These are phyloP conservation scores for Epichloe amarillans DNA, from an alignment of 2,329 filamentous ascomycete species.

Conservation along the genomic window DNA sequence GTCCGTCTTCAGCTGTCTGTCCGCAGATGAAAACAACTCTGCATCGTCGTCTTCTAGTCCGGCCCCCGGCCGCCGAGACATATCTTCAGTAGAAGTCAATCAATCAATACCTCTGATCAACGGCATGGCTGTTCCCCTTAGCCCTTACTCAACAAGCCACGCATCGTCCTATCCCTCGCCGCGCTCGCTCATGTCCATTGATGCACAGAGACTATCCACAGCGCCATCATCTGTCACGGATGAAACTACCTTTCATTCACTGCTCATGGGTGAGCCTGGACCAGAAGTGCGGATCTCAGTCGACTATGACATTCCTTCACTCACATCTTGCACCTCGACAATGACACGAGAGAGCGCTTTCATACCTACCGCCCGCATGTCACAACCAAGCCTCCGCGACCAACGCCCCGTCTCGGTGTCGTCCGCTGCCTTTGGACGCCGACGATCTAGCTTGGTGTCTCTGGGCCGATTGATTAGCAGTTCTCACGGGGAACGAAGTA, in stretches of 20 bases:
- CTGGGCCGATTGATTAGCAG: conserved; percentile 64
- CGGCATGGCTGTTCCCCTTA: conserved; percentile 35
- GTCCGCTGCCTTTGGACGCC: conserved; percentile 49
- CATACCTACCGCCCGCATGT: conserved; percentile 30
- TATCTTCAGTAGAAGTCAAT: conserved; percentile 37
- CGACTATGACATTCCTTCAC: conserved; percentile 56
- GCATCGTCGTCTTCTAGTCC: conserved; percentile 32
- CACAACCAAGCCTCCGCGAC: conserved; percentile 34
- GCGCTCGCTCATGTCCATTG: conserved; percentile 54
- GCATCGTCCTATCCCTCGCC: conserved; percentile 53
- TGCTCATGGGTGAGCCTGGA: conserved; percentile 60
- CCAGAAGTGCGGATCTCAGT: conserved; percentile 59
- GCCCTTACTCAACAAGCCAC: conserved; percentile 51
- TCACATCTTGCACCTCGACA: conserved; percentile 63
- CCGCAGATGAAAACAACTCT: conserved; percentile 25
- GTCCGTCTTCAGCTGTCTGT: conserved; percentile 19
- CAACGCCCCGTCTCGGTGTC: conserved; percentile 51
- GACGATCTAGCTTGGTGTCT: conserved; percentile 64
- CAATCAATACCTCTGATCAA: conserved; percentile 29
- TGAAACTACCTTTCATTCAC: conserved; percentile 55
- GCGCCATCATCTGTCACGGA: conserved; percentile 62
- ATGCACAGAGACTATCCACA: conserved; percentile 60
- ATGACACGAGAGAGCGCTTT: conserved; percentile 57
- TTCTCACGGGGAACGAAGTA: conserved; percentile 61
- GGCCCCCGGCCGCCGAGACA: conserved; percentile 28